Evolutionary conservation across 306 rosid genomes (phyloP), one percentile per base, ranked within the genome.

Genomic region (Hippophae gyantsensis): DNA sequence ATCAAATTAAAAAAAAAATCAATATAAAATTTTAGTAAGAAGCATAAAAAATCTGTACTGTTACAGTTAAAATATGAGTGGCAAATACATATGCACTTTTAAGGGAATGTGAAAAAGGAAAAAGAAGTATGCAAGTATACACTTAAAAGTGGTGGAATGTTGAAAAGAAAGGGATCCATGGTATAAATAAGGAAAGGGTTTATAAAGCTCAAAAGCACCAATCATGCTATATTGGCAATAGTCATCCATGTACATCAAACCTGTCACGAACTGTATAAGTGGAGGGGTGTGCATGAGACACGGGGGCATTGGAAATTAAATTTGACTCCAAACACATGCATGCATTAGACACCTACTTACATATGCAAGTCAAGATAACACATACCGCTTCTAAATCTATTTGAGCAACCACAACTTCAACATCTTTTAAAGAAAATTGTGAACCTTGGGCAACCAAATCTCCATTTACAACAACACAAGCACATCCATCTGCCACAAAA

Each of bases 341-440:
- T 42, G 54, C 42, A 46, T 32, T 42, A 60, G 43, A 72, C 52
- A 69, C 26, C 52, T 10, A n/a, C 10, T 45, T 12, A 52, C 8
- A 65, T 42, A 58, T 57, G 54, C 9, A 44, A 61, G 48, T 63
- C 59, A 65, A 52, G 64, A 48, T 13, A 64, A 48, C 32, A 32
- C 83, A 69, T 84, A 92, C 99, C 90, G 80, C 97, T 63, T 92
- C 99, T 58, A 92, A 73, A 79, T 92, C 99, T 73, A 92, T 76
- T 75, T 77, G 88, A 13, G 99, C 95, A 75, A 82, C 77, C 68
- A 84, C 90, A 68, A 86, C 76, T 79, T 92, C 96, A 14, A 86
- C 78, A 56, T 92, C 99, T 58, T 80, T 92, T 77, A 92, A 75
- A 53, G 99, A 92, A 86, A 92, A 92, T 53, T 92, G 99, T 42